Conservation (phyloP, 495 filamentous ascomycete species). For the Daldinia decipiens region DNA sequence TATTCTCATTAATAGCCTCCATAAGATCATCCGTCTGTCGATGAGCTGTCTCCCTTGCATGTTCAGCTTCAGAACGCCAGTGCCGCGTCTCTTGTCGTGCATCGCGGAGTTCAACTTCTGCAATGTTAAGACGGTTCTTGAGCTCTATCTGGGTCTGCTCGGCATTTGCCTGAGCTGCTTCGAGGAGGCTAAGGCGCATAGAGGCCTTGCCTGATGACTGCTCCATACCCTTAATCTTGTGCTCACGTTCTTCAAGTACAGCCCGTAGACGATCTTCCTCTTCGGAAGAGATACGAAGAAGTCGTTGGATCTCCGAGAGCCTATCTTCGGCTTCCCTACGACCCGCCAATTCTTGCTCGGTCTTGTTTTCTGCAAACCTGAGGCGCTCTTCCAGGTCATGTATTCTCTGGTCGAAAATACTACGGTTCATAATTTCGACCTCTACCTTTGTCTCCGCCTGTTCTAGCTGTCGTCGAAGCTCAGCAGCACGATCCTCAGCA, state of each 20-base stretch:
- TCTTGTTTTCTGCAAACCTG: slow-evolving; percentile 53
- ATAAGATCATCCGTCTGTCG: slow-evolving; percentile 56
- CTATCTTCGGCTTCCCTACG: slow-evolving; percentile 78
- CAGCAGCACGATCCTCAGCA: slow-evolving; percentile 56
- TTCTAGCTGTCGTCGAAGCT: slow-evolving; percentile 57
- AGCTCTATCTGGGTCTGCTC: slow-evolving; percentile 73
- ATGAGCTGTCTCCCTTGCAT: slow-evolving; percentile 52
- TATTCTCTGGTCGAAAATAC: slow-evolving; percentile 57
- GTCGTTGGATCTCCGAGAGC: slow-evolving; percentile 73
- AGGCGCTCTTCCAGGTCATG: slow-evolving; percentile 59
- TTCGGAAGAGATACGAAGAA: slow-evolving; percentile 71
- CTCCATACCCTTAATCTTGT: slow-evolving; percentile 57
- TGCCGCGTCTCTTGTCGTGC: slow-evolving; percentile 58
- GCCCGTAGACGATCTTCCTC: slow-evolving; percentile 78
- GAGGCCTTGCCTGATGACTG: slow-evolving; percentile 59
- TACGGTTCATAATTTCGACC: slow-evolving; percentile 63
- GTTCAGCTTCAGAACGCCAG: slow-evolving; percentile 62
- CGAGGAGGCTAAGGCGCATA: slow-evolving; percentile 70
- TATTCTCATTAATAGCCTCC: slow-evolving; percentile 56
- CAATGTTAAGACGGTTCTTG: slow-evolving; percentile 59
- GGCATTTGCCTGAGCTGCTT: slow-evolving; percentile 70
- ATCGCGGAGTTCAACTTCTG: slow-evolving; percentile 61
- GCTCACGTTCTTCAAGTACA: slow-evolving; percentile 71
- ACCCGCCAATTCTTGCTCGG: slow-evolving; percentile 68
- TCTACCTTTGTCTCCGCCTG: slow-evolving; percentile 62